Conservation (phyloP, 202 grass and related monocot species). For the Schoenoplectus triqueter region DNA sequence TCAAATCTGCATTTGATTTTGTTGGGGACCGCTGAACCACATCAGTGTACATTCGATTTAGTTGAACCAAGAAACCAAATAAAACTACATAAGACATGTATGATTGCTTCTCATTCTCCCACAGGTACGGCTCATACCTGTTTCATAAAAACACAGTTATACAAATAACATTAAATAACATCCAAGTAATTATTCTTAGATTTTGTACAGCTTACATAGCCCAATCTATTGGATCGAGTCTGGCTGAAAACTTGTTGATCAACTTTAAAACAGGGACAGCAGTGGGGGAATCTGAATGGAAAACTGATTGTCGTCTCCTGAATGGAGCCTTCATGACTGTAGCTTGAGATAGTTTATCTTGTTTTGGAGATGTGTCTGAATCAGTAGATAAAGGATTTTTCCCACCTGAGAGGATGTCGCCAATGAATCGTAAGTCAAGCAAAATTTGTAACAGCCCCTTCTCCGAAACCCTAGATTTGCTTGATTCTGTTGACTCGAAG, state of each 20-base stretch:
- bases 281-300: slow-evolving; percentile 59
- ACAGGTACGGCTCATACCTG: slow-evolving; percentile 95
- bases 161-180: slow-evolving; percentile 31
- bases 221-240: slow-evolving; percentile 98
- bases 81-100: slow-evolving; percentile 95
- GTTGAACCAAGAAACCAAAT: slow-evolving; percentile 93
- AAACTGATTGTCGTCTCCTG: slow-evolving; percentile 71
- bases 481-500: slow-evolving; percentile 55
- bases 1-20: slow-evolving; percentile 91
- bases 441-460: slow-evolving; percentile 91
- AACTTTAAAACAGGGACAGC: slow-evolving; percentile 63
- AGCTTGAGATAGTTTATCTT: slow-evolving; percentile 53
- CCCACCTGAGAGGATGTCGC: slow-evolving; percentile 82
- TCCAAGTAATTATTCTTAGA: slow-evolving; percentile 1
- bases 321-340: slow-evolving; percentile 58
- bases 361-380: slow-evolving; percentile 56
- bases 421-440: slow-evolving; percentile 84
- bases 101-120: slow-evolving; percentile 99
- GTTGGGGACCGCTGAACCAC: slow-evolving; percentile 79
- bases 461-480: slow-evolving; percentile 76
- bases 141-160: slow-evolving; percentile 47
- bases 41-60: slow-evolving; percentile 93
- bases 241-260: slow-evolving; percentile 71
- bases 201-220: slow-evolving; percentile 84
- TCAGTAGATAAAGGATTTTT: slow-evolving; percentile 53